phyloP scores from a whole-genome alignment of 2,329 filamentous ascomycete genomes.

The Cercospora citrullina region DNA sequence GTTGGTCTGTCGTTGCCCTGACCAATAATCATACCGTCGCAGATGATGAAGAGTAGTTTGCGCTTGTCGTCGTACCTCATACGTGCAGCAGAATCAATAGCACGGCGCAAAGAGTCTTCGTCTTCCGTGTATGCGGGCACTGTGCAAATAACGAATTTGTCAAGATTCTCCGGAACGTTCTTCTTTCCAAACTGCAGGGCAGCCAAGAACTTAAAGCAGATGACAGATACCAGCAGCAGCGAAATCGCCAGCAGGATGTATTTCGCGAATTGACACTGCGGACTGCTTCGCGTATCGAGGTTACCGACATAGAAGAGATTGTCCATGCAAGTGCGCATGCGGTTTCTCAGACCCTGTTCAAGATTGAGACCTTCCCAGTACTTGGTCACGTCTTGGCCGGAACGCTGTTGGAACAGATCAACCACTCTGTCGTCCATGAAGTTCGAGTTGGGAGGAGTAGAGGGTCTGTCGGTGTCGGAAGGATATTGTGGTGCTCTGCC shows the following conservation, averaged over 20 bases:
- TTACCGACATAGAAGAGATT: slow-evolving; percentile 94
- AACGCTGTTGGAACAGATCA: slow-evolving; percentile 70
- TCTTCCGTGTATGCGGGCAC: slow-evolving; percentile 98
- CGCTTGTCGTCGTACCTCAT: slow-evolving; percentile 99
- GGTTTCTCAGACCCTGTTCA: slow-evolving; percentile 55
- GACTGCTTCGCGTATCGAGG: slow-evolving; percentile 85
- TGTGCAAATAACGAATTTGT: slow-evolving; percentile 98
- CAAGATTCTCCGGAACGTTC: slow-evolving; percentile 89
- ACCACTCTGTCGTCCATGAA: slow-evolving; percentile 81
- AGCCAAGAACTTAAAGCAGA: slow-evolving; percentile 94
- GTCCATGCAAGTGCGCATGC: slow-evolving; percentile 82
- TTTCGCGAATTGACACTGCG: slow-evolving; percentile 79
- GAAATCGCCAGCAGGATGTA: slow-evolving; percentile 89
- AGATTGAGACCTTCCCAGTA: slow-evolving; percentile 74
- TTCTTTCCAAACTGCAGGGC: slow-evolving; percentile 91
- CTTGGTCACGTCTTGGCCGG: slow-evolving; percentile 79
- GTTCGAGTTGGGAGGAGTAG: slow-evolving; percentile 56
- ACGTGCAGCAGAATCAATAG: slow-evolving; percentile 90
- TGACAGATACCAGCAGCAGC: slow-evolving; percentile 73
- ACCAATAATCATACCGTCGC: slow-evolving; percentile 99
- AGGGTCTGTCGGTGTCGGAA: slow-evolving; percentile 53
- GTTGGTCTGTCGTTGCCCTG: slow-evolving; percentile 97
- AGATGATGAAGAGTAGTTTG: slow-evolving; percentile 88
- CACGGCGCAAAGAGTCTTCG: slow-evolving; percentile 93
- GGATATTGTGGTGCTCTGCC: slow-evolving; percentile 66